These are phyloP conservation scores for Globisporangium emineosum DNA, from an alignment of 352 stramenopile genomes.

Conservation along the genomic window DNA sequence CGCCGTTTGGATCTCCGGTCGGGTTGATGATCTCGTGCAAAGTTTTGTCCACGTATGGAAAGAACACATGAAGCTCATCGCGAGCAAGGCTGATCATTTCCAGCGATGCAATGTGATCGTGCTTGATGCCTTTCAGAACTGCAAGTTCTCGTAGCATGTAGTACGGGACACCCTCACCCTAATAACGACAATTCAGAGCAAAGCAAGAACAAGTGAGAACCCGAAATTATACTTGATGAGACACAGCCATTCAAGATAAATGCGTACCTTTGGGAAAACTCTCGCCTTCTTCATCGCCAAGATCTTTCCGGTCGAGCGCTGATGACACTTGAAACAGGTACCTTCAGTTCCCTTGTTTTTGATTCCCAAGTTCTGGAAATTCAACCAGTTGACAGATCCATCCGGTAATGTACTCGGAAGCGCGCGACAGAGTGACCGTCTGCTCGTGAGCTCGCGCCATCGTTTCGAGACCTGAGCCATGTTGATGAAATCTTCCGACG, in stretches of 20 bases:
- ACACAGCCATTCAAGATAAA: neutral
- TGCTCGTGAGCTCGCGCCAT: slow-evolving; percentile 77
- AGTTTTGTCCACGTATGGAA: slow-evolving; percentile 89
- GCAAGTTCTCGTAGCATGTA: slow-evolving; percentile 91
- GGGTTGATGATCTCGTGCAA: slow-evolving; percentile 91
- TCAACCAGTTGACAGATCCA: slow-evolving; percentile 82
- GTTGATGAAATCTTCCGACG: slow-evolving; percentile 58
- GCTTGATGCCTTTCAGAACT: slow-evolving; percentile 83
- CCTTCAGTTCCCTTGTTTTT: slow-evolving; percentile 90
- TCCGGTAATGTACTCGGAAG: slow-evolving; percentile 63
- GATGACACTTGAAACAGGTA: slow-evolving; percentile 84
- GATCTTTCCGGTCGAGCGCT: slow-evolving; percentile 82
- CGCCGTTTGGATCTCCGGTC: slow-evolving; percentile 75
- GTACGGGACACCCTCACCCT: slow-evolving; percentile 91
- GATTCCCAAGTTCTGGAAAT: slow-evolving; percentile 87
- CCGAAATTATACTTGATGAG: neutral
- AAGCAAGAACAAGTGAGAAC: slow-evolving; percentile 12
- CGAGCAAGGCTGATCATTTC: slow-evolving; percentile 86
- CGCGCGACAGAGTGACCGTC: slow-evolving; percentile 64
- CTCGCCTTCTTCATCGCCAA: slow-evolving; percentile 87
- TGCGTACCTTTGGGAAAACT: slow-evolving; percentile 78
- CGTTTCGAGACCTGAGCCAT: slow-evolving; percentile 77
- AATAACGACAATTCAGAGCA: neutral
- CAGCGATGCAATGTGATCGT: slow-evolving; percentile 86
- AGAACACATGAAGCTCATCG: slow-evolving; percentile 89